Percentiles rank a stretch among this genome's conserved stretches.
phyloP scores from a whole-genome alignment of 768 basidiomycete species.

The Flagelloscypha sp. region DNA sequence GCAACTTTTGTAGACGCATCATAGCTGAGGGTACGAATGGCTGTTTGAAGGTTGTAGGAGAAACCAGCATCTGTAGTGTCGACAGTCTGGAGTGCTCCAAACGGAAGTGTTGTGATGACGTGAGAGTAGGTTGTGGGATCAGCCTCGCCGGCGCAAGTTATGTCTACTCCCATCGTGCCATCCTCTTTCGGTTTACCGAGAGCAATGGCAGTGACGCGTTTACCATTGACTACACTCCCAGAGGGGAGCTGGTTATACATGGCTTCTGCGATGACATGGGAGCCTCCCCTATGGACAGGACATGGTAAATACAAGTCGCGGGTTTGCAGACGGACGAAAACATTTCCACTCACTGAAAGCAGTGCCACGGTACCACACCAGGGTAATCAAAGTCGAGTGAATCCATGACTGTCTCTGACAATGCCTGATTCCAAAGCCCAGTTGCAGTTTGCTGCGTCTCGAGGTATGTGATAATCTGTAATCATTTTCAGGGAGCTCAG shows the following conservation, averaged over 20 bases:
- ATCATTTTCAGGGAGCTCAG: neutral
- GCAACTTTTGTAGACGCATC: slow-evolving; percentile 32
- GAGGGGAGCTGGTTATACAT: neutral
- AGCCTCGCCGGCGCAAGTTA: neutral
- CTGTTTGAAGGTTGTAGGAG: slow-evolving; percentile 16
- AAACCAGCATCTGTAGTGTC: slow-evolving; percentile 17
- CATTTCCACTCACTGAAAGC: neutral
- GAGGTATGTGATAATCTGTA: neutral
- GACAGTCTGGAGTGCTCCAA: slow-evolving; percentile 27
- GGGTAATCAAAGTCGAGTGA: slow-evolving; percentile 3
- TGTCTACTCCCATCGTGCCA: too few species aligned
- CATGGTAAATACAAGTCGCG: neutral
- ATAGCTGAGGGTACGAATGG: slow-evolving; percentile 31
- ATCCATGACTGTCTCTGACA: slow-evolving; percentile 9
- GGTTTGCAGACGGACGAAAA: neutral
- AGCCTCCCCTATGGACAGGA: neutral
- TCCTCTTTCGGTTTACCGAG: too few species aligned
- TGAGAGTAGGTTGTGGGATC: slow-evolving; percentile 21
- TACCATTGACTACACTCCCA: neutral
- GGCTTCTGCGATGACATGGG: neutral
- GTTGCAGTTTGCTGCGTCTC: neutral
- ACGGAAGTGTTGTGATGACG: slow-evolving; percentile 34
- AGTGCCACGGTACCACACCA: neutral
- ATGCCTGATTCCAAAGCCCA: slow-evolving; percentile 5
- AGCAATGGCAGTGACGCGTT: neutral